These are phyloP conservation scores for Dothideomycetes sp. DNA, from an alignment of 2,329 filamentous ascomycete genomes.

Conservation along the genomic window DNA sequence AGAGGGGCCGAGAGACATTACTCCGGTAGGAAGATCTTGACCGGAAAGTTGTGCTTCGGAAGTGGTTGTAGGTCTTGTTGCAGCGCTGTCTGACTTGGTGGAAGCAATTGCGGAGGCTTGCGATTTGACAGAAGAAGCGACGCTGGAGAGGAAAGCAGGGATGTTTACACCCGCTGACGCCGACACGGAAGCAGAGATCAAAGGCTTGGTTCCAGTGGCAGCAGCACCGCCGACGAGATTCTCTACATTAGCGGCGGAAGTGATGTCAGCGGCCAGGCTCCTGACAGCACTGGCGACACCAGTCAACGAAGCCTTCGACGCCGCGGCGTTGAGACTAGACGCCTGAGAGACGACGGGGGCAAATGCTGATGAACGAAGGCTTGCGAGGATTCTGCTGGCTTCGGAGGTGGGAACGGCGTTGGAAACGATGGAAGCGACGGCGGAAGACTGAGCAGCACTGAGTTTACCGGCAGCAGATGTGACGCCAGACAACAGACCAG, in stretches of 20 bases:
- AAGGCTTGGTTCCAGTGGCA: no score
- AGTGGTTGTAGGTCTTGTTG: no score
- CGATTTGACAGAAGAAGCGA: no score
- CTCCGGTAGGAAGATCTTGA: background rate
- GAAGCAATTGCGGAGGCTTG: no score
- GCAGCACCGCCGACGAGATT: no score
- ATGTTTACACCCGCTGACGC: no score
- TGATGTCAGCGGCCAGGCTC: background rate
- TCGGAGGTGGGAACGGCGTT: background rate
- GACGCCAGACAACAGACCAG: background rate
- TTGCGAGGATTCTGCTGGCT: background rate
- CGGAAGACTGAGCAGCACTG: background rate
- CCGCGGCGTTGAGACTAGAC: background rate
- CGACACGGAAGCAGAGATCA: no score
- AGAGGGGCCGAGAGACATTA: background rate
- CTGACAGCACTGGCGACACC: background rate
- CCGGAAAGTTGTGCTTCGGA: no score
- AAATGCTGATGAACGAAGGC: background rate
- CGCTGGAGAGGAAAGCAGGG: no score
- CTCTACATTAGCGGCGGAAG: conserved; percentile 1
- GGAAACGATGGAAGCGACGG: background rate
- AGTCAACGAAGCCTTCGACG: background rate
- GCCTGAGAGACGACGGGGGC: conserved; percentile 1
- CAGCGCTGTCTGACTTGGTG: no score
- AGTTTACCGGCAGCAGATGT: conserved; percentile 1